Base-by-base conservation (phyloP, 768 basidiomycete species). In the Dentipellis sp. region DNA sequence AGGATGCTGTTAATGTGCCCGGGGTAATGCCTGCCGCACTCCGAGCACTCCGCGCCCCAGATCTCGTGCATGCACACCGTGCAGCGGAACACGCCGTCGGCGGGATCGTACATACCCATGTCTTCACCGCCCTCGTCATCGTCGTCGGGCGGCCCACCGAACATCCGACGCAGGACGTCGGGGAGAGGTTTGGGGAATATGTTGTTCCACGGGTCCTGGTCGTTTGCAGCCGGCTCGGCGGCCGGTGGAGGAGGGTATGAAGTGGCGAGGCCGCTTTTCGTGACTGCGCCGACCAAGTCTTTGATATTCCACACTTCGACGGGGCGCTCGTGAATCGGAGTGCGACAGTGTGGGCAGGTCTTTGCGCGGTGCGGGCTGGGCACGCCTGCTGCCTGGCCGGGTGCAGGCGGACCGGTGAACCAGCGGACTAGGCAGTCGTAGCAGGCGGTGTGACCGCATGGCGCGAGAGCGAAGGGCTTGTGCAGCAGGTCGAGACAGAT, bases 41-140 rank as follows among this genome's bases (percentile, higher is more conserved):
- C 63, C 4, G 81, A 75, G 64, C 90, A 92, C 19, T 75, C 65
- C 1, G 85, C 86, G 58, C 75, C 81, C 78, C 77, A 81, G 58
- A 92, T 86, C 69, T 92, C 90, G 63, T 91, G 82, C 75, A 83
- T 77, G 60, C 88, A 91, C 45, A 83, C 82, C 14, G 81, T 63
- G 65, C 90, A 92, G 16, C 89, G 78, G 63, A 81, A 84, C n/a
- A 91, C 85, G 10, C 83, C 86, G 57, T 91, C 89, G 60, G 89
- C 87, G 9, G 72, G 74, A 63, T 91, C 89, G 36, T 78, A 77
- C 73, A 86, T 79, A 0, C 88, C 87, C 61, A 83, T 69, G 23
- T 75, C 71, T 62, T 52, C 63, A 42, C 56, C 59, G 53, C 56
- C 65, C 50, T 60, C 63, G 29, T 29, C 29, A 6, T 29, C 29